Evolutionary conservation across 352 stramenopile species (phyloP), one percentile per base, ranked within the genome.

Genomic region (Phytophthora pseudosyringae): DNA sequence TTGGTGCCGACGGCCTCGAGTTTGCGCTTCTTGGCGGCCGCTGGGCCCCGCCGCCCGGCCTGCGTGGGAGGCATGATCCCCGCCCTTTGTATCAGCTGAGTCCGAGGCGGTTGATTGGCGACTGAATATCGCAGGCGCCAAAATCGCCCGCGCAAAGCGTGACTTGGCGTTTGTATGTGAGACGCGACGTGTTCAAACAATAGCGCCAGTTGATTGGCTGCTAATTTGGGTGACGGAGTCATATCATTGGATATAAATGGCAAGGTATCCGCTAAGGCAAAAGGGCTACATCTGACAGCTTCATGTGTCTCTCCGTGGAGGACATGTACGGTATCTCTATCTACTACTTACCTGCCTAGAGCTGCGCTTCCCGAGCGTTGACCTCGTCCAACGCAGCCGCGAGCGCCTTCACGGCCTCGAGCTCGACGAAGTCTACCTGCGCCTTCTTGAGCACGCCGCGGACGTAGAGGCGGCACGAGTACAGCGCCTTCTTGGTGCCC

Each of bases 371-470:
- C 29, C 83, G 43, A 13, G 58, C 36, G 43, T 85, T 84, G 41
- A 92, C 78, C 41, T 83, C 60, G 44, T 88, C 69, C 46, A 94
- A 68, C 46, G 69, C 76, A 3, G 73, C 68, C 7, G 69, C 73
- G 18, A 94, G 73, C 13, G 57, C 52, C 56, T 78, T 62, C 12
- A 90, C 80, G 10, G 76, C 64, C 18, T 88, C 75, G 0, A 86
- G 51, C 25, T 76, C 64, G 1, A 63, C 68, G 61, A 90, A 95
- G 53, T 93, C 78, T 13, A 91, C 64, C 33, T 92, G 79, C 43
- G 81, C 83, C 60, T 93, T 95, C 73, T 90, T 91, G 10, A 90
- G 71, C 39, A 95, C 72, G 28, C 83, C 80, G 31, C 83, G 80
- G 40, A 94, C 79, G 70, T 93, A 92, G 38, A 95, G 64, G 8